Evolutionary conservation across 106 monocot species (phyloP), one percentile per base, ranked within the genome.

Genomic region (Phalaenopsis equestris): DNA sequence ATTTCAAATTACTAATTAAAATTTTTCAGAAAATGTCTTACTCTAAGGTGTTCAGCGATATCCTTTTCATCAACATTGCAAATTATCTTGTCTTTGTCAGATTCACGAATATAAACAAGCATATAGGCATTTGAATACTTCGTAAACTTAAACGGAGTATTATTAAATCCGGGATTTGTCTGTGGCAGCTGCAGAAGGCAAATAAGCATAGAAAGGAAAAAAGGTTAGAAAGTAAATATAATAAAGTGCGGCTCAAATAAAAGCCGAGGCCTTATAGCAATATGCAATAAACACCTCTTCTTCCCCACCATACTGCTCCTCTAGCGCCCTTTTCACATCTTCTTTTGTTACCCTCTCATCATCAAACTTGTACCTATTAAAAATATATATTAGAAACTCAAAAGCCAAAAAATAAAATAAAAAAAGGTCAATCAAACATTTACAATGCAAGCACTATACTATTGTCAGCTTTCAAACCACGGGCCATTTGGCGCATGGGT

Each of bases 311-410:
- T 92, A 95, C 72, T 95, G 95, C 79, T 92, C 95, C 83, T 95
- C 95, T 64, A 92, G 80, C 73, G 90, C 95, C 82, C 86, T 90
- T 81, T 92, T 92, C 41, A 78, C 43, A 80, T 92, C 92, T 89
- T 95, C 95, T 83, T 95, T 95, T 42, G 95, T 92, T 68, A 95
- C 95, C 36, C 95, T 82, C 85, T 95, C 95, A 85, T 95, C 95
- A 82, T 95, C 95, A 77, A 95, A 95, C 84, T 95, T 95, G 78
- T 83, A 95, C 95, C 95, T 95, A 82, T 56, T 49, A 67, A 72
- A 12, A 56, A 18, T 67, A 3, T 37, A 43, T 61, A n/a, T 70
- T 18, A 39, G 38, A 39, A 19, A 36, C 38, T 70, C 36, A 30
- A 30, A 30, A 30, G 30, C 38, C 11, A 70, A 70, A 61, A 48